Base-by-base conservation (phyloP, 768 basidiomycete species). In the Auricularia auricula-judae region DNA sequence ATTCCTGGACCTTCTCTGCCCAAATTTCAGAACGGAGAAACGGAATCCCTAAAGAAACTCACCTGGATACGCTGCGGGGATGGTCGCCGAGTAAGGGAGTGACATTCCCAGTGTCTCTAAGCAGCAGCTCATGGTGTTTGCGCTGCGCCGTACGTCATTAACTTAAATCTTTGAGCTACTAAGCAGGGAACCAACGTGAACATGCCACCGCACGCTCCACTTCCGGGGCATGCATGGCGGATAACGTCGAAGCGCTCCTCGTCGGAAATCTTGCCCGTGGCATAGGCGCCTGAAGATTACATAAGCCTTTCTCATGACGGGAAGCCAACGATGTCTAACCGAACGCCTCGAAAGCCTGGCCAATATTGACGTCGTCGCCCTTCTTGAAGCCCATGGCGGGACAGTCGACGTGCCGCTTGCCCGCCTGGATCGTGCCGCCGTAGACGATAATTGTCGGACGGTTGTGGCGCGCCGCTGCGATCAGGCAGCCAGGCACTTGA, bases 121-220 rank as follows among this genome's bases (percentile, higher is more conserved):
- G 18, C 83, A 86, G 51, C 88, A 86, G 67, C 88, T 89, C 91
- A 93, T 93, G 0, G 91, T 93, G 70, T 93, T 93, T 39, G 92
- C 91, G 8, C 84, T 85, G 66, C 7, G 7, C 39, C 61, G 65
- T 61, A 65, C 21, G 47, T 44, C 33, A 60, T 62, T 16, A 65
- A 64, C 29, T 29, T 29, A 29, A 29, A 29, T 29, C 29, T 29
- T 3, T 5, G 58, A 29, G 3, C 18, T 63, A 21, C 4, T 12
- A 7, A 53, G 33, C 35, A 42, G 8, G 21, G 23, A 56, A 77
- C 82, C 62, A 71, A 84, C 83, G 91, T 92, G 72, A 86, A 93
- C 91, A 93, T 93, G 14, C 90, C 91, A 35, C 91, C 91, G 68
- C 91, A 93, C 29, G 86, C 89, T 44, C 92, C 92, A 16, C 89